These are phyloP conservation scores for Candida vartiovaarae DNA, from an alignment of 805 yeast species.

Conservation along the genomic window DNA sequence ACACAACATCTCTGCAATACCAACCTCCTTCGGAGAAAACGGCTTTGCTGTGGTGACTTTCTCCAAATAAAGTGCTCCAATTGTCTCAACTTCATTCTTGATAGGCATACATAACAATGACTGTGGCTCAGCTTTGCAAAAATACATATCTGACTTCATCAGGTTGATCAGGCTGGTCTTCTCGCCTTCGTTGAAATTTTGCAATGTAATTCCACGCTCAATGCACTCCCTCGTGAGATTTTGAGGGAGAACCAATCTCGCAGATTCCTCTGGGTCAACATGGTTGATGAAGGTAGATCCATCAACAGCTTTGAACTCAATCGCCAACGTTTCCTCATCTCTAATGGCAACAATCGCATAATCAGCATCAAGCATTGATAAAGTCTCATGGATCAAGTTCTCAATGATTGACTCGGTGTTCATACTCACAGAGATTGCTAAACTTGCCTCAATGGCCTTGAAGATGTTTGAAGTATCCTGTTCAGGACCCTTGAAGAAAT, in stretches of 20 bases:
- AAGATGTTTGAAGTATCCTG: conserved; percentile 19
- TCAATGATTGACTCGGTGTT: conserved; percentile 30
- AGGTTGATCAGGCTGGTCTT: conserved; percentile 25
- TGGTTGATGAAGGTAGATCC: conserved; percentile 28
- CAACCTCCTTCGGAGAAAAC: conserved; percentile 30
- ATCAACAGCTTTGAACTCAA: conserved; percentile 27
- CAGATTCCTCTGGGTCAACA: conserved; percentile 22
- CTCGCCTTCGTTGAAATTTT: conserved; percentile 28
- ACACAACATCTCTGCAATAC: conserved; percentile 36
- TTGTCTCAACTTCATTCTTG: conserved; percentile 31
- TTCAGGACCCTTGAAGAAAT: background rate
- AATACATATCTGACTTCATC: conserved; percentile 35
- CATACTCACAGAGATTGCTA: conserved; percentile 42
- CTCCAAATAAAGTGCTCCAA: conserved; percentile 43
- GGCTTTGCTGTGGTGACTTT: conserved; percentile 21
- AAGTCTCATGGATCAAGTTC: conserved; percentile 33
- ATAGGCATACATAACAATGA: conserved; percentile 41
- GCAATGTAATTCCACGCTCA: conserved; percentile 30
- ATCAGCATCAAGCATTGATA: conserved; percentile 32
- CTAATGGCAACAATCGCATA: conserved; percentile 27
- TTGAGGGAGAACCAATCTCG: conserved; percentile 27
- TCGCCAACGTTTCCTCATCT: conserved; percentile 22
- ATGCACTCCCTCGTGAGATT: conserved; percentile 32
- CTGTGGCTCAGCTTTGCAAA: conserved; percentile 26
- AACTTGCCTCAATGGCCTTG: conserved; percentile 37